Conservation (phyloP, 2,329 filamentous ascomycete species). For the Dactylonectria estremocensis region DNA sequence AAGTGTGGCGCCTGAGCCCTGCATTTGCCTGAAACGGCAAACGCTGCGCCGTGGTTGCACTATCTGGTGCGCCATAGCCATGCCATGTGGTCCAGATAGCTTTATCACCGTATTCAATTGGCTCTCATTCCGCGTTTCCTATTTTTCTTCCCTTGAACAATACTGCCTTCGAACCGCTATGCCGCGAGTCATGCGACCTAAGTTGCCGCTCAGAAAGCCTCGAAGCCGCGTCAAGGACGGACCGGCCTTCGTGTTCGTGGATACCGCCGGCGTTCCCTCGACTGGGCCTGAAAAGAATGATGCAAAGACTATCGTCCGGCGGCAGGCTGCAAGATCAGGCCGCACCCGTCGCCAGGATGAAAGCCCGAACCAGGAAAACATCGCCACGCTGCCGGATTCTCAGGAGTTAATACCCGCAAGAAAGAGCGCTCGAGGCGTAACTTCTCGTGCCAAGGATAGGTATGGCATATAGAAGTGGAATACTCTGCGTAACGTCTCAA, state of each 20-base stretch:
- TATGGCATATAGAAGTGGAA: too few relatives aligned
- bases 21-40: neutral
- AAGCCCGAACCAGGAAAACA: neutral
- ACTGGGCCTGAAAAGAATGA: neutral
- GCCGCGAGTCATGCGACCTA: neutral
- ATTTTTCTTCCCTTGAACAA: neutral
- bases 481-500: too few relatives aligned
- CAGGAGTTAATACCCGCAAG: too few relatives aligned
- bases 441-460: too few relatives aligned
- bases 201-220: neutral
- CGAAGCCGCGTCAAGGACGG: neutral
- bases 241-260: neutral
- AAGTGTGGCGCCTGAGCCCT: neutral
- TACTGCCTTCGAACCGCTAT: neutral
- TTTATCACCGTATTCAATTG: neutral
- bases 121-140: neutral
- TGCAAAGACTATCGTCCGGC: neutral
- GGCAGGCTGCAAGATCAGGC: neutral
- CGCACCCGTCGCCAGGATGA: neutral
- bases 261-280: neutral
- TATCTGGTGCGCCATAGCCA: neutral
- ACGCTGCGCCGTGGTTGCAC: neutral
- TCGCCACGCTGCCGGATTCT: too few relatives aligned
- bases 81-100: neutral
- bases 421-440: too few relatives aligned